Percentiles rank a stretch among this genome's conserved stretches.
Conservation (phyloP, 2,329 filamentous ascomycete genomes). For the Aureobasidium namibiae region DNA sequence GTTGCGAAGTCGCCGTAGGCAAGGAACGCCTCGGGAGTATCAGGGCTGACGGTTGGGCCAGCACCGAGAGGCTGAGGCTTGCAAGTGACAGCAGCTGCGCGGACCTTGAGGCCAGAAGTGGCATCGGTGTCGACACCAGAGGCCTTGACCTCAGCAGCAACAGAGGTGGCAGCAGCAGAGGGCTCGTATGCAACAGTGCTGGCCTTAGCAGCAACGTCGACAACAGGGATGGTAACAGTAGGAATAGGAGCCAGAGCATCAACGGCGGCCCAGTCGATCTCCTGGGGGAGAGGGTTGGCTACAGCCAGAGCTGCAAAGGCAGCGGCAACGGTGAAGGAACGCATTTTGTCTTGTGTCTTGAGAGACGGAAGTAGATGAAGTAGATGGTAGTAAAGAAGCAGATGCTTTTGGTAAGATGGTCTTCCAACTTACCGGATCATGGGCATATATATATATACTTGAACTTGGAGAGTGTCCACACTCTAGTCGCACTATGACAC, state of each 20-base stretch:
- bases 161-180: constrained; percentile 8
- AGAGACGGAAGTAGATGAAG: neutral
- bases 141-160: constrained; percentile 1
- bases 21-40: constrained; percentile 27
- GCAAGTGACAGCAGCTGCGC: neutral
- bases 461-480: neutral
- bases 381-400: neutral
- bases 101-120: neutral
- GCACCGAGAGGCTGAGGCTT: neutral
- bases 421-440: neutral
- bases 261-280: constrained; percentile 16
- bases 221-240: constrained; percentile 11
- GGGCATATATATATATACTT: constrained; percentile 9
- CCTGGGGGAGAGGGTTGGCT: constrained; percentile 14
- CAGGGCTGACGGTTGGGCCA: constrained; percentile 18
- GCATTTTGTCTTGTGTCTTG: neutral
- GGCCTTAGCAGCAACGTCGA: constrained; percentile 11
- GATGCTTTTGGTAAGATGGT: neutral
- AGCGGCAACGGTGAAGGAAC: constrained; percentile 8
- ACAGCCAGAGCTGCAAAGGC: constrained; percentile 12
- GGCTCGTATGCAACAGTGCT: constrained; percentile 14
- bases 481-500: neutral
- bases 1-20: constrained; percentile 17
- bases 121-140: neutral
- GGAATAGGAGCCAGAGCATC: constrained; percentile 12